Base-by-base conservation (phyloP, 2,329 filamentous ascomycete species). In the Alternaria atra region DNA sequence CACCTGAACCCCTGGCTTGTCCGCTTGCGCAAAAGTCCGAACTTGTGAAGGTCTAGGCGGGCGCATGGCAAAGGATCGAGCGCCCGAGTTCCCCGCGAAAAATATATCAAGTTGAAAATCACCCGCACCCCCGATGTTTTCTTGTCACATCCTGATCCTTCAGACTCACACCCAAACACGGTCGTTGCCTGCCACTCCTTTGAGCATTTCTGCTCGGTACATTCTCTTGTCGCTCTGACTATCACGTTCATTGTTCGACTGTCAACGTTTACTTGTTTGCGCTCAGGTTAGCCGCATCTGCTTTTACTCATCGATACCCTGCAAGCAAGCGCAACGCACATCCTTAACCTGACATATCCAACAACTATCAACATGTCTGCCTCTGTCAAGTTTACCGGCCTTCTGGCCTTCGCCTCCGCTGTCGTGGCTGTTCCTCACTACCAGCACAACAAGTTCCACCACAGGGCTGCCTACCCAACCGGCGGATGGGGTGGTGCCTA, bases 381-480 rank as follows among this genome's bases (percentile, higher is more conserved):
- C 64, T 70, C 70, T 58, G 74, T 75, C 63, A 76, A 79, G 66
- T 68, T 83, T 66, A 77, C 58, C n/a, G 42, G 76, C 63, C 73
- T 83, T 61, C 70, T 83, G 77, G 79, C 80, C 52, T 73, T 84
- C 61, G 75, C 77, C 61, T 75, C 76, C 58, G 71, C 75, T 51
- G 80, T 75, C 59, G 72, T 80, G 20, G 80, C 80, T 53, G 66
- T 77, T 55, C 76, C 81, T 42, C 77, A 77, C 64, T 73, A 71
- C 48, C 52, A 55, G 23, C 68, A 74, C 68, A 65, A 63, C 57
- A 70, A 68, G 61, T 74, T 68, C 65, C 73, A 77, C 71, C 69
- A 70, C 64, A 61, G 60, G 30, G 67, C 63, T 56, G 57, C 62
- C 54, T 80, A 74, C 60, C 71, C 73, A 48, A 73, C 72, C 62